Evolutionary conservation across 2,329 filamentous ascomycete species (phyloP), one percentile per base, ranked within the genome.

Genomic region (Calonectria multiphialidica): DNA sequence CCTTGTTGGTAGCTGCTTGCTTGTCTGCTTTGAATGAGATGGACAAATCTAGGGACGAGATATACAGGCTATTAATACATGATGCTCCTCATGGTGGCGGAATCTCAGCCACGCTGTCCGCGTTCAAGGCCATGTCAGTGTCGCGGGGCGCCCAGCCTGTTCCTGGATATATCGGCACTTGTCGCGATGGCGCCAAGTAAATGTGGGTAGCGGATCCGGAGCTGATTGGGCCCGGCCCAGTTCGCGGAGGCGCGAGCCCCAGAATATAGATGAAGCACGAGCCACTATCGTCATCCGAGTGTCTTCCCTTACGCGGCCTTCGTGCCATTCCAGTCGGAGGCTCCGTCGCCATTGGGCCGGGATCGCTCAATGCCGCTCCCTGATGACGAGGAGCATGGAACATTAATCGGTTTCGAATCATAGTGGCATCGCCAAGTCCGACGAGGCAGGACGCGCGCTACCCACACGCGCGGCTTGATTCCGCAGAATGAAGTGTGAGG

Each of bases 241-340:
- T 25, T 40, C 2, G 33, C 53, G 13, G 6, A 12, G 5, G 21
- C 21, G 2, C 5, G 21, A 21, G 35, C 53, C 30, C 33, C 53
- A 40, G 53, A 25, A 40, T 21, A 40, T 23, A 23, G 23, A 59
- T 59, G 33, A 40, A 59, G 53, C 53, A 59, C 53, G 53, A 59
- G 53, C 53, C 53, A 59, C 53, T 15, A 59, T 59, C 33, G 53
- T 59, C 53, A 59, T 59, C 53, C 53, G 53, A 37, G 30, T 28
- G 21, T 57, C 37, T 59, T 8, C 53, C 53, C 53, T 59, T 59
- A 59, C 53, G 53, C 53, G 53, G 53, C 53, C 53, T 40, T 9
- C n/a, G 35, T 59, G 13, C 40, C 35, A 23, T 15, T 21, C 12
- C 8, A 12, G 16, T 7, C 18, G 13, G 23, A 16, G 15, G 15